phyloP scores from a whole-genome alignment of 306 rosid species.

The Sophora flavescens region DNA sequence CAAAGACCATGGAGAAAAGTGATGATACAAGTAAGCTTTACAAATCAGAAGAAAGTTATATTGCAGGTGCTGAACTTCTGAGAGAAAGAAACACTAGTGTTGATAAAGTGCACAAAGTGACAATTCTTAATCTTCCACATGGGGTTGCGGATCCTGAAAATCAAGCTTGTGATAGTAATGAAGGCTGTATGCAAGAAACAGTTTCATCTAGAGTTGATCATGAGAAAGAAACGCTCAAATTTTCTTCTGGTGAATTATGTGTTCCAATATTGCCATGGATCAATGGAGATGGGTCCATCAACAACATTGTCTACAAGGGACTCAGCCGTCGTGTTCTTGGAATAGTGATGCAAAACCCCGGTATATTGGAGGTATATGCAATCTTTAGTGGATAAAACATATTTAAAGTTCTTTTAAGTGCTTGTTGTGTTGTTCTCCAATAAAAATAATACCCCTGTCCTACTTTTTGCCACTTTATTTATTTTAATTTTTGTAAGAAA shows the following conservation, averaged over 20 bases:
- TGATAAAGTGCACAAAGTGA: slow-evolving; percentile 76
- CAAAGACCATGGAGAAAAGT: slow-evolving; percentile 45
- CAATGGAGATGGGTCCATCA: slow-evolving; percentile 91
- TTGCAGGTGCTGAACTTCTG: slow-evolving; percentile 41
- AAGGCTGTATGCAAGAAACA: slow-evolving; percentile 45
- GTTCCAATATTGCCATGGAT: slow-evolving; percentile 93
- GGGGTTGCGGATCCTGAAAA: slow-evolving; percentile 53
- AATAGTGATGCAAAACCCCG: slow-evolving; percentile 96
- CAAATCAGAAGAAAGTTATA: slow-evolving; percentile 38
- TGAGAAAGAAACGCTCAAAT: slow-evolving; percentile 48
- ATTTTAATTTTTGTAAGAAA: too few species aligned
- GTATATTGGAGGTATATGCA: slow-evolving; percentile 79
- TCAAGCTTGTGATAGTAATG: slow-evolving; percentile 48
- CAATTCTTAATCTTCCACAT: slow-evolving; percentile 78
- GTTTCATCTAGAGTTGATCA: slow-evolving; percentile 43
- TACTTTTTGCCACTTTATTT: too few species aligned
- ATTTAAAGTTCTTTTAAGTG: too few species aligned
- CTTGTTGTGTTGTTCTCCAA: background rate
- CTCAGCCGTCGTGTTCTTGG: slow-evolving; percentile 82
- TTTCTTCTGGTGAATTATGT: slow-evolving; percentile 58
- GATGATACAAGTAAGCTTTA: slow-evolving; percentile 41
- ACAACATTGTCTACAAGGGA: slow-evolving; percentile 79
- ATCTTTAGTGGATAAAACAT: slow-evolving; percentile 8
- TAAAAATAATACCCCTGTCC: too few species aligned
- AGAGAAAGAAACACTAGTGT: slow-evolving; percentile 46